Evolutionary conservation across 495 filamentous ascomycete species (phyloP).

Genomic region (Jackrogersella multiformis): DNA sequence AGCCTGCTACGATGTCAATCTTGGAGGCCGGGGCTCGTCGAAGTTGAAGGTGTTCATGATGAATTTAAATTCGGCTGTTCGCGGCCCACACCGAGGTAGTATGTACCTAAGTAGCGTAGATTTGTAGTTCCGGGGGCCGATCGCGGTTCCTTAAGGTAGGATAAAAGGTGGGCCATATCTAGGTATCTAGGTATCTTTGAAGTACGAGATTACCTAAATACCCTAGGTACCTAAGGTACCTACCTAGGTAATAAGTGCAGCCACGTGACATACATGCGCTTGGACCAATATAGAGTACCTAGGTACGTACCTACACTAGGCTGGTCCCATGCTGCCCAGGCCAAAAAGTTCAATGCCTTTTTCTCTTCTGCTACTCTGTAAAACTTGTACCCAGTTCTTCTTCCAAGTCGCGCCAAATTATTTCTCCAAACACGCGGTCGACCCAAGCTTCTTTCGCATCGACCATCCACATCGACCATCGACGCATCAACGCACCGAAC

Average conservation of each 20-base stretch:
- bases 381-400: constrained; percentile 17
- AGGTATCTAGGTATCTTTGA: not conserved
- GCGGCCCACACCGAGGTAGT: constrained; percentile 44
- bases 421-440: constrained; percentile 51
- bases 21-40: not conserved
- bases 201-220: no score
- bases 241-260: no score
- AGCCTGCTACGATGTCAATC: no score
- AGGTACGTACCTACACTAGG: not conserved
- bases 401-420: constrained; percentile 47
- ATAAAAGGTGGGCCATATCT: not conserved
- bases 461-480: no score
- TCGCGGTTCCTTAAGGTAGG: not conserved
- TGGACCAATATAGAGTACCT: not conserved
- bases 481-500: constrained; percentile 17
- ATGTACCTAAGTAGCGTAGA: not conserved
- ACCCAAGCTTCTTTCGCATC: constrained; percentile 29
- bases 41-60: constrained; percentile 6
- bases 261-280: not conserved
- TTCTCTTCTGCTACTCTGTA: no score
- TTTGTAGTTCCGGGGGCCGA: constrained; percentile 17
- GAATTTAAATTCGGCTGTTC: constrained; percentile 37
- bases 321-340: not conserved
- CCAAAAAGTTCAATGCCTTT: constrained; percentile 13
- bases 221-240: no score